A percentile compares a stretch with the other conserved stretches of the same genome.
These are phyloP conservation scores for Coemansia sp. DNA, from an alignment of 371 early-diverging fungal species.

Conservation along the genomic window DNA sequence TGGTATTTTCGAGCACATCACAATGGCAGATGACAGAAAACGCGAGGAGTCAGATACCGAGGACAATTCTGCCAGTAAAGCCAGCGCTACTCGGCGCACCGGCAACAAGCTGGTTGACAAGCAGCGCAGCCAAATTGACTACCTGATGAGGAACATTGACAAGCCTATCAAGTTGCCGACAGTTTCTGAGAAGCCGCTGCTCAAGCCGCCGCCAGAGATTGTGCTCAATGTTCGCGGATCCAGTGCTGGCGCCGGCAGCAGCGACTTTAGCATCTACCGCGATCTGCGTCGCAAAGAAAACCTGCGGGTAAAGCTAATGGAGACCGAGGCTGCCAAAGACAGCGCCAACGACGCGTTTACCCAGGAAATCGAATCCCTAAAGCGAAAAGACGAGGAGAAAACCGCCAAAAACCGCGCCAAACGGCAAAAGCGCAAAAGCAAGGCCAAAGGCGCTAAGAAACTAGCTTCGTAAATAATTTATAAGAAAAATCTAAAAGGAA, in stretches of 20 bases:
- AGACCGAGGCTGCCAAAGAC: slow-evolving; percentile 74
- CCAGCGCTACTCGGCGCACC: background rate
- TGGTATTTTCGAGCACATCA: background rate
- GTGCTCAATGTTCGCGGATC: slow-evolving; percentile 85
- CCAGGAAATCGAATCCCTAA: slow-evolving; percentile 59
- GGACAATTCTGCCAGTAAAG: background rate
- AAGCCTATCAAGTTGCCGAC: slow-evolving; percentile 71
- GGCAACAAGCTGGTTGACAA: slow-evolving; percentile 12
- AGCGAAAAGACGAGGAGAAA: slow-evolving; percentile 69
- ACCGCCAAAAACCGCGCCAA: slow-evolving; percentile 86
- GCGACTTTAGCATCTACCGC: slow-evolving; percentile 94
- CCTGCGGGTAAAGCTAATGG: slow-evolving; percentile 74
- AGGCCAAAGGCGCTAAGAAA: slow-evolving; percentile 6
- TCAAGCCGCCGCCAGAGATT: slow-evolving; percentile 72
- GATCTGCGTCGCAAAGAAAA: slow-evolving; percentile 86
- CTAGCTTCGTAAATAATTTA: background rate
- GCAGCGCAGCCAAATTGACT: slow-evolving; percentile 69
- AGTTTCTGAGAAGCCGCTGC: slow-evolving; percentile 46
- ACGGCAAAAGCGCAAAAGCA: slow-evolving; percentile 67
- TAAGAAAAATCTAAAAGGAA: slow-evolving; percentile 6
- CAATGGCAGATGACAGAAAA: background rate
- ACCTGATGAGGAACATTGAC: slow-evolving; percentile 75
- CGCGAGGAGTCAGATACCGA: background rate
- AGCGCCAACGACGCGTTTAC: slow-evolving; percentile 54
- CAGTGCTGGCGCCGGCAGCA: slow-evolving; percentile 95